These are phyloP conservation scores for Suillus americanus DNA, from an alignment of 768 basidiomycete genomes.

Conservation along the genomic window DNA sequence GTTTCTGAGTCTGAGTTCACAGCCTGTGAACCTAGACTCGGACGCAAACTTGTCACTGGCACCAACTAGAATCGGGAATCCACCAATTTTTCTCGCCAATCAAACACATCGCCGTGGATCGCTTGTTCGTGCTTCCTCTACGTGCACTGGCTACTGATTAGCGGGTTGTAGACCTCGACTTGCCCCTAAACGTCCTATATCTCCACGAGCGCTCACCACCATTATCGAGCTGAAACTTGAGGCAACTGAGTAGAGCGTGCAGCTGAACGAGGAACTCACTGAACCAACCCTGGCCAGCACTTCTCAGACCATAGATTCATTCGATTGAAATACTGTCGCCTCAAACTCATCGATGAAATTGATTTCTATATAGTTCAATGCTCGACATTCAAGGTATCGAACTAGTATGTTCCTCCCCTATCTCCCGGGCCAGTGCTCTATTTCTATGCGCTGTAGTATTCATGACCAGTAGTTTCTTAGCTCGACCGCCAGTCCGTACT, in stretches of 20 bases:
- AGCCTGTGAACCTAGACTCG: too few species aligned
- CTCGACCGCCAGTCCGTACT: not conserved
- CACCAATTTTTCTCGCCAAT: constrained; percentile 75
- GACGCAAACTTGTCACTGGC: too few species aligned
- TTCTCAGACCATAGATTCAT: not conserved
- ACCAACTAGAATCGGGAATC: constrained; percentile 80
- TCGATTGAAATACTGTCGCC: not conserved
- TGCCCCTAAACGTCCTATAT: too few species aligned
- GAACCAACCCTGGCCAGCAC: not conserved
- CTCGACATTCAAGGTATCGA: not conserved
- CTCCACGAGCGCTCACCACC: not conserved
- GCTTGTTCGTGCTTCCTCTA: constrained; percentile 10
- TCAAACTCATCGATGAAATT: not conserved
- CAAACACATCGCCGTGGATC: constrained; percentile 61
- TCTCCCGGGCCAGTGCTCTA: not conserved
- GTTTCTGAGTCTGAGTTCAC: too few species aligned
- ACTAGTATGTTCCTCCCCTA: not conserved
- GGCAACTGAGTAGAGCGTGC: not conserved
- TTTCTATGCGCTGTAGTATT: not conserved
- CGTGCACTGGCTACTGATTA: constrained; percentile 23
- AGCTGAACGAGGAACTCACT: not conserved
- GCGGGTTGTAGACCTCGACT: too few species aligned
- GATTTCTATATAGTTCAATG: not conserved
- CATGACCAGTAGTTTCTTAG: not conserved
- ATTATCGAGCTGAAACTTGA: not conserved